phyloP scores from a whole-genome alignment of 2,329 filamentous ascomycete genomes.

The Trichophaea hybrida region DNA sequence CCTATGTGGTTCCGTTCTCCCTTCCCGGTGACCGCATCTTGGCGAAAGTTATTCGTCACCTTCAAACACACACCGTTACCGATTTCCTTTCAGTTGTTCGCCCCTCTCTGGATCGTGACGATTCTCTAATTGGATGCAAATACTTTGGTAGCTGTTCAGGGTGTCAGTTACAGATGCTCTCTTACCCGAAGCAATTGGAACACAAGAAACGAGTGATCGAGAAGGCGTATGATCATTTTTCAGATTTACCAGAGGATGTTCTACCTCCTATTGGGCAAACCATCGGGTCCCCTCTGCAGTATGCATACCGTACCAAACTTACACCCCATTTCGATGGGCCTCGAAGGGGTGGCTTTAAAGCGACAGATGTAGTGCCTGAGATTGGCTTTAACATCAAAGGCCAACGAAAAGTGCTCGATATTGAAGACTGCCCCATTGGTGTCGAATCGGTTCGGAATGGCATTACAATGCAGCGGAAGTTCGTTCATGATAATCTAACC shows the following conservation, averaged over 20 bases:
- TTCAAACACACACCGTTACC: constrained; percentile 51
- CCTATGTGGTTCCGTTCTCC: constrained; percentile 81
- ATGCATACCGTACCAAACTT: constrained; percentile 89
- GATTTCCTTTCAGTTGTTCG: constrained; percentile 68
- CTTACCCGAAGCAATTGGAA: constrained; percentile 68
- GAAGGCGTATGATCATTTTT: constrained; percentile 86
- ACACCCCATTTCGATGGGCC: constrained; percentile 90
- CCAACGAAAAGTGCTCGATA: constrained; percentile 67
- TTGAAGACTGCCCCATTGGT: constrained; percentile 93
- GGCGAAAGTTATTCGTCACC: constrained; percentile 65
- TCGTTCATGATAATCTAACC: constrained; percentile 54
- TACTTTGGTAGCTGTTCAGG: constrained; percentile 83
- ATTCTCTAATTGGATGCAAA: constrained; percentile 59
- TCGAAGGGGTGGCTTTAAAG: constrained; percentile 38
- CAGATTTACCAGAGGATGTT: constrained; percentile 53
- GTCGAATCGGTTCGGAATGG: constrained; percentile 72
- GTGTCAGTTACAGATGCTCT: constrained; percentile 95
- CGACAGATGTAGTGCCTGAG: constrained; percentile 43
- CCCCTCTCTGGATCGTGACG: constrained; percentile 62
- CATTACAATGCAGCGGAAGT: constrained; percentile 61
- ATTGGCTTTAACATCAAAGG: constrained; percentile 88
- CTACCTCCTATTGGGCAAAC: constrained; percentile 69
- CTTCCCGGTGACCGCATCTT: constrained; percentile 69
- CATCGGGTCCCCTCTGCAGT: constrained; percentile 78
- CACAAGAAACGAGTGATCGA: constrained; percentile 79